Base-by-base conservation (phyloP, 2,329 filamentous ascomycete species). In the Chrysoporthe deuterocubensis region DNA sequence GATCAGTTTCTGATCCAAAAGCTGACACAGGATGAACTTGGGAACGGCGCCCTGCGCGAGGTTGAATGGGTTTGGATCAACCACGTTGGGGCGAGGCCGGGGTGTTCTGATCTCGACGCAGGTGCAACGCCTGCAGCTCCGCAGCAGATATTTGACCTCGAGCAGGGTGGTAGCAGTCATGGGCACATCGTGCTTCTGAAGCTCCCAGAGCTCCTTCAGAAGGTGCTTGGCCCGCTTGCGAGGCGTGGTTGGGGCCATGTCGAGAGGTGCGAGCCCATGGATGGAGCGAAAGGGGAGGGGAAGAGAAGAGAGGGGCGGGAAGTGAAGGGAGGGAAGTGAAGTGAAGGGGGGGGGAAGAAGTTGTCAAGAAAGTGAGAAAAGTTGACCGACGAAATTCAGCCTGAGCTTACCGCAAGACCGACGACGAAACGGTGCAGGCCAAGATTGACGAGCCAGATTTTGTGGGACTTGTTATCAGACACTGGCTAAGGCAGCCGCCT, bases 1-100 rank as follows among this genome's bases (percentile, higher is more conserved):
- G 73, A 78, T 76, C 69, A 82, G 74, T 57, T 73, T 74, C 70
- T 82, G 78, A 1, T 78, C 77, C 66, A 81, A 73, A 40, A 81
- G 74, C 69, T 83, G 81, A 46, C 80, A 81, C 44, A 75, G 65
- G 26, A 83, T 75, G 68, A 82, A 82, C 34, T 75, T 74, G 8
- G 80, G 77, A 50, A 71, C 56, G 1, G 64, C 58, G 57, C 62
- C 59, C 40, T 70, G 63, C n/a, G 54, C 61, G 16, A 69, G 59
- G 21, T 42, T 60, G 46, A 69, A 59, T 16, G 63, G 63, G 8
- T 26, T 61, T 74, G 69, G 66, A 70, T 72, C 59, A 71, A 73
- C 34, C 67, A 71, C 46, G 74, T 75, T 62, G 62, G 56, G n/a
- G n/a, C n/a, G 56, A 50, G 63, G 63, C 43, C 32, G 59, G 2